Evolutionary conservation across 805 yeast species (phyloP), one percentile per base, ranked within the genome.

Genomic region (Nadsonia fulvescens): DNA sequence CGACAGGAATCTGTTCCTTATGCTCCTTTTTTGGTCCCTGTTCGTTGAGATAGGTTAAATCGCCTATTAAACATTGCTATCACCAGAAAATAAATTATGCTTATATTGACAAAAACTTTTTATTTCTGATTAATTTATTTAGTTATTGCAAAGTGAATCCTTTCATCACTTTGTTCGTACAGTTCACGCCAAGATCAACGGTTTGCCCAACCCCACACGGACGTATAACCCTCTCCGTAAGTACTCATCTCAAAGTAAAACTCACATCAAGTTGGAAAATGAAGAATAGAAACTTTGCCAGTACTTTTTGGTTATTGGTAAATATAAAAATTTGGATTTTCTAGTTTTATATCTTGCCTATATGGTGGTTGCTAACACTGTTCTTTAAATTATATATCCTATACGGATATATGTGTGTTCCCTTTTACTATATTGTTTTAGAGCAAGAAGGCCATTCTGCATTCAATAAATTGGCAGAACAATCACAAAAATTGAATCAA

Each of bases 81-180:
- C 9, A 8, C 18, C 18, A 17, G 8, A 8, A 17, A 17, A 8
- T 8, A 9, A 8, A 17, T 17, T 9, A 17, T 8, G 9, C 18
- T 9, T 9, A 17, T 17, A 8, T 17, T 9, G 8, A 17, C 8
- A 17, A 17, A 8, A 8, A 9, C 9, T 17, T 8, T 9, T 9
- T 8, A 9, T 17, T 8, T 9, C 18, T 8, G 18, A 17, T 17
- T 9, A 8, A 17, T 17, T 27, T 8, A 14, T 14, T 17, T 22
- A 27, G 22, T 17, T 27, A 18, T 25, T 27, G 14, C 22, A 27
- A 15, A 16, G 22, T 18, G 22, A 27, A 22, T 5, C 14, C 12
- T 27, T 27, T 13, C 29, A 27, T 22, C 16, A 22, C 22, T 27
- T 27, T 27, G 29, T 27, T 7, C 5, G 29, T 5, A 18, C 25